phyloP scores from a whole-genome alignment of 2,329 filamentous ascomycete species.

The Trichoderma semiorbis region DNA sequence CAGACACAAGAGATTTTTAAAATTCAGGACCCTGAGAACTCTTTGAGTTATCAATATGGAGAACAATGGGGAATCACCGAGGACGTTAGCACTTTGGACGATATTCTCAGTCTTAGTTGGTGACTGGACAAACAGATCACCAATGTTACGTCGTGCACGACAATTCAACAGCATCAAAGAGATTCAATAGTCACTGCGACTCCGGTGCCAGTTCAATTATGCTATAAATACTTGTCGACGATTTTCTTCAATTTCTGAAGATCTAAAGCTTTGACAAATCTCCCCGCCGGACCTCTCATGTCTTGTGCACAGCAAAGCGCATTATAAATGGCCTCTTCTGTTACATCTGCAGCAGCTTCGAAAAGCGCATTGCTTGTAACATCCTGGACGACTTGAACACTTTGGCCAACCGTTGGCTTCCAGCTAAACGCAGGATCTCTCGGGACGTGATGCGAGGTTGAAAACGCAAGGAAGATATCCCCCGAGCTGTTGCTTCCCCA shows the following conservation, averaged over 20 bases:
- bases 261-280: slow-evolving; percentile 48
- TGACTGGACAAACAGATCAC: not conserved
- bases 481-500: slow-evolving; percentile 56
- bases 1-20: not conserved
- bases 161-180: not conserved
- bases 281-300: slow-evolving; percentile 51
- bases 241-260: slow-evolving; percentile 44
- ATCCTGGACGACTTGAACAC: slow-evolving; percentile 46
- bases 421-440: slow-evolving; percentile 37
- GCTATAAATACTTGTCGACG: slow-evolving; percentile 32
- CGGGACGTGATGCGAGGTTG: slow-evolving; percentile 48
- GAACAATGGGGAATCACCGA: not conserved
- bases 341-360: slow-evolving; percentile 58
- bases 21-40: not conserved
- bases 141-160: not conserved
- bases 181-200: not conserved
- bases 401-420: slow-evolving; percentile 33
- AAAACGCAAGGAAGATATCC: slow-evolving; percentile 61
- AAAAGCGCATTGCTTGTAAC: slow-evolving; percentile 59
- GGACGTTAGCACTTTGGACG: not conserved
- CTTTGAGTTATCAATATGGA: not conserved
- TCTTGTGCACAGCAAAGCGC: slow-evolving; percentile 58
- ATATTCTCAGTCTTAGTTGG: not conserved
- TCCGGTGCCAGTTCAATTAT: not conserved
- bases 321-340: slow-evolving; percentile 65